phyloP scores from a whole-genome alignment of 78 protist genomes.

The Diacronema lutheri region DNA sequence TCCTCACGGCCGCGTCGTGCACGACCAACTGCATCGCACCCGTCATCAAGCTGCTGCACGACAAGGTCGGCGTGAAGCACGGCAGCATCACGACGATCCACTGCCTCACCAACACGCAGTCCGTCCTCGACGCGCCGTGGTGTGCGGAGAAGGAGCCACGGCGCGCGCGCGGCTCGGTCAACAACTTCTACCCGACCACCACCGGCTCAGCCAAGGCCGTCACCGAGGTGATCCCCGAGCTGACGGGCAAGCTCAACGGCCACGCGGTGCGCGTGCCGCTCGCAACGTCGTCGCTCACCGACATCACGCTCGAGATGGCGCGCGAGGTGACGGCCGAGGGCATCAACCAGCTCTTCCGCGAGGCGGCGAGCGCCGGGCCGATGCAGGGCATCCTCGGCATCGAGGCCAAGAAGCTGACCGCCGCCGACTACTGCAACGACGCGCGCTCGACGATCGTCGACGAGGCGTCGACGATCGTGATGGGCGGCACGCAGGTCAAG shows the following conservation, averaged over 20 bases:
- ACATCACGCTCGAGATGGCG: constrained; percentile 31
- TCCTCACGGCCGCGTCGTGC: constrained; percentile 96
- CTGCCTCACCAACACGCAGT: constrained; percentile 63
- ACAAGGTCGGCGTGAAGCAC: constrained; percentile 83
- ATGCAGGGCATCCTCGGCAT: constrained; percentile 80
- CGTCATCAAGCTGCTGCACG: constrained; percentile 85
- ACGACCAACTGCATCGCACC: constrained; percentile 99
- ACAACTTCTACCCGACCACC: constrained; percentile 62
- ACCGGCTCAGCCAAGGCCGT: constrained; percentile 76
- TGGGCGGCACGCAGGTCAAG: constrained; percentile 45
- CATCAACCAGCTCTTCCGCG: constrained; percentile 49
- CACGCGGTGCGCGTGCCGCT: constrained; percentile 68
- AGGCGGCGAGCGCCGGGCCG: not conserved
- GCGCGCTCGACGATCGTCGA: constrained; percentile 49
- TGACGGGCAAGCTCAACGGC: constrained; percentile 68
- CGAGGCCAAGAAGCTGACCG: constrained; percentile 88
- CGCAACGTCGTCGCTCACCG: constrained; percentile 48
- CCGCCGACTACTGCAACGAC: constrained; percentile 28
- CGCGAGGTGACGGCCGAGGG: constrained; percentile 32
- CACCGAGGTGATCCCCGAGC: constrained; percentile 51
- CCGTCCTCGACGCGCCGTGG: constrained; percentile 43
- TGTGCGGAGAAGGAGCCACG: constrained; percentile 42
- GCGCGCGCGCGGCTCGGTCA: constrained; percentile 51
- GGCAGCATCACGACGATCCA: constrained; percentile 83
- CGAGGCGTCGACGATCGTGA: constrained; percentile 29